Percentiles rank a stretch among this genome's conserved stretches.
These are phyloP conservation scores for Silene noctiflora DNA, from an alignment of 179 eudicot genomes.

Conservation along the genomic window DNA sequence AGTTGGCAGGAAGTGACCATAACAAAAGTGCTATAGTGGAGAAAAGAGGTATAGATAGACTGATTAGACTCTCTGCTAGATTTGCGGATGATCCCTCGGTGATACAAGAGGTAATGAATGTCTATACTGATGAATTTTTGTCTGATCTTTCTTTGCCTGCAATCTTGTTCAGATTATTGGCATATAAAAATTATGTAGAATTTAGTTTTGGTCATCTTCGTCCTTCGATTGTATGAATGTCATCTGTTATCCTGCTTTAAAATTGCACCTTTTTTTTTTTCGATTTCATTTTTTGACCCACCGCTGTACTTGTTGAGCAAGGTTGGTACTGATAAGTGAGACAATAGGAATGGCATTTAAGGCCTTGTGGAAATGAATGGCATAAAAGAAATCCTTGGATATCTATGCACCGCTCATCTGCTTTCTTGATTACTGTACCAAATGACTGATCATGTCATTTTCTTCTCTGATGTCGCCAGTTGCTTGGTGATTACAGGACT, in stretches of 20 bases:
- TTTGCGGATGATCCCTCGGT: constrained; percentile 81
- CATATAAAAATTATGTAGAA: neutral
- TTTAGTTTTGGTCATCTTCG: neutral
- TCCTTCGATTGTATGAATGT: neutral
- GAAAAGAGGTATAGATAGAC: constrained; percentile 75
- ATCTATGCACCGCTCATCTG: neutral
- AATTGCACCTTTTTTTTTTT: neutral
- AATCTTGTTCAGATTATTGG: neutral
- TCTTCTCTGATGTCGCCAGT: neutral
- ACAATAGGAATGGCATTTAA: neutral
- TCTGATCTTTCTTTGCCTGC: neutral
- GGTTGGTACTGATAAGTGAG: constrained; percentile 2
- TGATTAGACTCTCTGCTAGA: constrained; percentile 63
- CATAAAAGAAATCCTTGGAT: neutral
- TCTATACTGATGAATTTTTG: neutral
- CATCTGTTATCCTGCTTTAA: neutral
- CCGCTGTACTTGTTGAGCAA: neutral
- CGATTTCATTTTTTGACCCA: no score
- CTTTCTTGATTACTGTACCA: neutral
- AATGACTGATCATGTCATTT: neutral
- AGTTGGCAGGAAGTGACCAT: constrained; percentile 98
- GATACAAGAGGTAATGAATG: constrained; percentile 70
- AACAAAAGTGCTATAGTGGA: constrained; percentile 75
- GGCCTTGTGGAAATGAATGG: neutral
- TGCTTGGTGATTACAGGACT: neutral